phyloP scores from a whole-genome alignment of 2,329 filamentous ascomycete genomes.

The Fusarium sp. region DNA sequence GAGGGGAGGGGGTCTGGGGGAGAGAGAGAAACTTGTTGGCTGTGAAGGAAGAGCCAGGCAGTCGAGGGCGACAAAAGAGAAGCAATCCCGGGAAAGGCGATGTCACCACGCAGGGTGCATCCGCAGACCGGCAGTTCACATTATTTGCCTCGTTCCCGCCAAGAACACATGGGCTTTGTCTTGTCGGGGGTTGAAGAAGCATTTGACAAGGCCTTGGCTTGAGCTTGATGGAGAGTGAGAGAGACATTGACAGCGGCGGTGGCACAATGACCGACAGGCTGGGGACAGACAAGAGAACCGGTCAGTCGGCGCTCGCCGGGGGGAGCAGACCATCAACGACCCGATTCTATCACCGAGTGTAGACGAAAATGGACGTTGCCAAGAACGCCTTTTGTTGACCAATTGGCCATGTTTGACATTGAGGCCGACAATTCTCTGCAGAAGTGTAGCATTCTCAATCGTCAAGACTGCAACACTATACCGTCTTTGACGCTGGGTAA shows the following conservation, averaged over 20 bases:
- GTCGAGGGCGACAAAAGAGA: neutral
- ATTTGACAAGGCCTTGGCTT: constrained; percentile 40
- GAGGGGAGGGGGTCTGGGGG: neutral
- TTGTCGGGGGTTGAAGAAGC: constrained; percentile 31
- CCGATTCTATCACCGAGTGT: neutral
- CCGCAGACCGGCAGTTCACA: constrained; percentile 8
- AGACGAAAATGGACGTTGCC: constrained; percentile 3
- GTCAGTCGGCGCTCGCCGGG: constrained; percentile 11
- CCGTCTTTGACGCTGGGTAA: neutral
- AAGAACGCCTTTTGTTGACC: constrained; percentile 1
- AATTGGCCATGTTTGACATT: neutral
- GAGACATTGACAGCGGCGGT: neutral
- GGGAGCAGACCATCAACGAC: neutral
- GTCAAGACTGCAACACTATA: neutral
- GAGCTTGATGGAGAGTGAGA: constrained; percentile 1
- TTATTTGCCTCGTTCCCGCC: constrained; percentile 6
- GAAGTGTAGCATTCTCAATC: neutral
- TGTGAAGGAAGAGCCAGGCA: neutral
- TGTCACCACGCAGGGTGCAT: constrained; percentile 10
- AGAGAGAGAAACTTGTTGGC: neutral
- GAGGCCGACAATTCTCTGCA: neutral
- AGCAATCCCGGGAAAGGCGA: neutral
- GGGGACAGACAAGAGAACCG: constrained; percentile 1
- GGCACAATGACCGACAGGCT: neutral
- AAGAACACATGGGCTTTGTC: neutral